A percentile compares a stretch with the other conserved stretches of the same genome.
These are phyloP conservation scores for Erythrophleum ivorense DNA, from an alignment of 331 rosid species.

Conservation along the genomic window DNA sequence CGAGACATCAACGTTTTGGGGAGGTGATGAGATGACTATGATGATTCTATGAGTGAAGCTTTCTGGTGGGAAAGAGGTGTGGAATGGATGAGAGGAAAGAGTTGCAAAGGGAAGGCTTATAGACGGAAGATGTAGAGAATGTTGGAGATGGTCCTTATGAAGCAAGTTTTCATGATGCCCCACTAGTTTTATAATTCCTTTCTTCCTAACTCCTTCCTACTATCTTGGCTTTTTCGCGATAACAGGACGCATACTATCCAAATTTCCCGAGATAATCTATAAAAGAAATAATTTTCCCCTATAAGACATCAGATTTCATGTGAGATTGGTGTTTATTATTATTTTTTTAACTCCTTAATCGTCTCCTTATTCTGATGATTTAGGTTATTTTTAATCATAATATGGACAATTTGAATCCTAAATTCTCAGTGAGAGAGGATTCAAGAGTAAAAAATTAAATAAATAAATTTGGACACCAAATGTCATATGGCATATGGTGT, in stretches of 20 bases:
- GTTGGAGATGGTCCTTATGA: constrained; percentile 32
- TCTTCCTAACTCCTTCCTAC: constrained; percentile 2
- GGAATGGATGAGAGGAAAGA: constrained; percentile 29
- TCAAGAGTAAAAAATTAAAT: neutral
- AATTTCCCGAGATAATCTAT: neutral
- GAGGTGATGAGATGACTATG: neutral
- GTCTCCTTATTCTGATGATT: neutral
- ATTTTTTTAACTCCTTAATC: neutral
- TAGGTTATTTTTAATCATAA: neutral
- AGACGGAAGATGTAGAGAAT: constrained; percentile 23
- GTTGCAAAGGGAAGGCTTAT: constrained; percentile 29
- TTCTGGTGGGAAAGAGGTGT: constrained; percentile 21
- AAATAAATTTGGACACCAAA: no score
- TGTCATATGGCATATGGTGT: neutral
- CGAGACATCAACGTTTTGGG: constrained; percentile 50
- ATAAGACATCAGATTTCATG: neutral
- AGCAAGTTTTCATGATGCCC: constrained; percentile 37
- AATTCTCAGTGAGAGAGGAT: neutral
- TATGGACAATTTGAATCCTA: neutral
- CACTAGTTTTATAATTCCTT: constrained; percentile 38
- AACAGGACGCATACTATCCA: neutral
- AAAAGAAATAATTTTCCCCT: neutral
- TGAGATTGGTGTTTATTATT: neutral
- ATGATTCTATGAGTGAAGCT: constrained; percentile 4
- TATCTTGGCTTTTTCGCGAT: neutral